A percentile compares a stretch with the other conserved stretches of the same genome.
Conservation (phyloP, 805 yeast genomes). For the Candida nonsorbophila region DNA sequence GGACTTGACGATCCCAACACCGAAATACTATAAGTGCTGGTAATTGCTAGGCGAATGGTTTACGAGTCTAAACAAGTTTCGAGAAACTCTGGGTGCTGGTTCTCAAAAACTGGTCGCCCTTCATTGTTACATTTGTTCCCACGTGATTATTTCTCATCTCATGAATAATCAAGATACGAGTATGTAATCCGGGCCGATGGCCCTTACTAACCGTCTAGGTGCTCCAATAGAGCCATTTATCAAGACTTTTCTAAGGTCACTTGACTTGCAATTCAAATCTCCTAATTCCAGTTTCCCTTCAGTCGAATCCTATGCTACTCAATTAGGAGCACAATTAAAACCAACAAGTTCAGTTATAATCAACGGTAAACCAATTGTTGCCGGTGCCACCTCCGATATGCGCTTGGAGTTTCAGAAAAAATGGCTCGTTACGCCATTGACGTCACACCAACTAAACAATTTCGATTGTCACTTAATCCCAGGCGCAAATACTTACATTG, state of each 20-base stretch:
- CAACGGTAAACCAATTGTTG: constrained; percentile 51
- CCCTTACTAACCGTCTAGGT: constrained; percentile 19
- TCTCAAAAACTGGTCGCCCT: too few relatives aligned
- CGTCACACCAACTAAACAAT: constrained; percentile 61
- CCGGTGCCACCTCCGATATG: constrained; percentile 17
- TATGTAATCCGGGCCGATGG: too few relatives aligned
- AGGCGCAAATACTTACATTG: constrained; percentile 51
- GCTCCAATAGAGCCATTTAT: constrained; percentile 36
- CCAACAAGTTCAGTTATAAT: constrained; percentile 48
- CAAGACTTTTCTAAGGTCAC: constrained; percentile 25
- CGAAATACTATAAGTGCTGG: too few relatives aligned
- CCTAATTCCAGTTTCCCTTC: constrained; percentile 18
- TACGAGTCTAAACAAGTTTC: too few relatives aligned
- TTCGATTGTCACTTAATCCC: constrained; percentile 66
- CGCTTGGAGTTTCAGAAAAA: constrained; percentile 49
- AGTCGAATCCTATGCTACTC: constrained; percentile 38
- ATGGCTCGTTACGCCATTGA: constrained; percentile 52
- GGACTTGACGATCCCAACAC: too few relatives aligned
- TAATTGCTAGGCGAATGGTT: too few relatives aligned
- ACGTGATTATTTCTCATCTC: too few relatives aligned
- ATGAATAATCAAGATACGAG: constrained; percentile 9
- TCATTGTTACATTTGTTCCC: too few relatives aligned
- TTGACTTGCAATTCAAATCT: constrained; percentile 30
- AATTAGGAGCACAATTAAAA: constrained; percentile 48
- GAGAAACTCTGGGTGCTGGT: too few relatives aligned